These are phyloP conservation scores for Leishmania aethiopica DNA, from an alignment of 208 protist species.

Conservation along the genomic window DNA sequence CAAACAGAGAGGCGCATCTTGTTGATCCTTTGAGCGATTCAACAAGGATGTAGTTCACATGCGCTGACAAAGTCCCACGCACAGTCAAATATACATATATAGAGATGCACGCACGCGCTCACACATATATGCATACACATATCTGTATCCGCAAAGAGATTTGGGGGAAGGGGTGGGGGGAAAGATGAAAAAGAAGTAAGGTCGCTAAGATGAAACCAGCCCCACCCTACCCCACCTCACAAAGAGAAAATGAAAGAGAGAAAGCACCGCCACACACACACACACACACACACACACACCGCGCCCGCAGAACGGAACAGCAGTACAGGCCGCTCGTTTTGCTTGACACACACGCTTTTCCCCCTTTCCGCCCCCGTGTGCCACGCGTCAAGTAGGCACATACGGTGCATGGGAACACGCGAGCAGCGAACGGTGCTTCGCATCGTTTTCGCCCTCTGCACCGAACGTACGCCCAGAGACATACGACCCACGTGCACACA, in stretches of 20 bases:
- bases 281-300: background rate
- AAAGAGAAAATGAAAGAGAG: background rate
- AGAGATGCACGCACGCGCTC: background rate
- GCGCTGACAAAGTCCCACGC: background rate
- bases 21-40: slow-evolving; percentile 1
- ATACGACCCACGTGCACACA: background rate
- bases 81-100: too few species aligned
- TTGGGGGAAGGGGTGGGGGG: background rate
- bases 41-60: background rate
- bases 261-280: background rate
- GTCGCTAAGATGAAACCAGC: background rate
- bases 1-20: background rate
- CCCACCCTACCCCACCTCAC: background rate
- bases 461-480: background rate
- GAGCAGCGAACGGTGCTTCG: background rate
- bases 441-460: background rate
- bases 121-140: background rate
- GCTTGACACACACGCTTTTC: background rate
- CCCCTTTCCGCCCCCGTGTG: background rate
- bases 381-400: background rate
- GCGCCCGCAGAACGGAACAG: background rate
- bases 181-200: background rate
- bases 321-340: background rate
- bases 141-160: background rate
- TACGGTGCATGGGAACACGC: background rate